A percentile compares a stretch with the other conserved stretches of the same genome.
Evolutionary conservation across 2,329 filamentous ascomycete species (phyloP).

Genomic region (Scortechinia acanthostroma): DNA sequence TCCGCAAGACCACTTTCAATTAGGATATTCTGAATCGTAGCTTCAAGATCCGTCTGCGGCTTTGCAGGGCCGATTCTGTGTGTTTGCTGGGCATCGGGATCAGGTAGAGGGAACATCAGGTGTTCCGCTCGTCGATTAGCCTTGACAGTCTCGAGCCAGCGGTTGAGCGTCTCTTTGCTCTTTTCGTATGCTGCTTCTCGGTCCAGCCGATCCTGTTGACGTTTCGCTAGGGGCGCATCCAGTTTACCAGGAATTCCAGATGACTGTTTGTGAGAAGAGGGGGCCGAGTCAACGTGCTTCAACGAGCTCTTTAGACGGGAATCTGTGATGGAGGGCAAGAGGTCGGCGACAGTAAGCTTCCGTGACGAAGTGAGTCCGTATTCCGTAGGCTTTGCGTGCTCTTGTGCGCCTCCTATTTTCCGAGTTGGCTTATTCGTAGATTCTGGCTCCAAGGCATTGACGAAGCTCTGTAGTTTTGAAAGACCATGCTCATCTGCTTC

Average conservation of each 20-base stretch:
- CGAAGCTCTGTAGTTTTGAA: conserved; percentile 31
- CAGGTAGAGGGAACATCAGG: conserved; percentile 58
- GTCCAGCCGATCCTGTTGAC: conserved; percentile 63
- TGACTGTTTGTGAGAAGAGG: conserved; percentile 13
- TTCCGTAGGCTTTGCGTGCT: background rate
- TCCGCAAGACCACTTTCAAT: conserved; percentile 57
- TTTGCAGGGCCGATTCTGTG: conserved; percentile 33
- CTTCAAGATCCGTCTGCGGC: conserved; percentile 58
- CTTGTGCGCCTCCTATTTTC: background rate
- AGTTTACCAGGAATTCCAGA: conserved; percentile 50
- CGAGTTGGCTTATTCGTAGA: background rate
- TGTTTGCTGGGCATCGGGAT: conserved; percentile 34
- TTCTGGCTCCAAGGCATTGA: conserved; percentile 19
- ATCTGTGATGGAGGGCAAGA: background rate
- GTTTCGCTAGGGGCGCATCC: conserved; percentile 58
- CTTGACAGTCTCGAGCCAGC: conserved; percentile 70
- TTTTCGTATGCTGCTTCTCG: conserved; percentile 60
- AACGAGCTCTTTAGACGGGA: conserved; percentile 28
- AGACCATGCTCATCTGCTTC: conserved; percentile 33
- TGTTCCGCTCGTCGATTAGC: conserved; percentile 66
- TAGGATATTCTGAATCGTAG: conserved; percentile 60
- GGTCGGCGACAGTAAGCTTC: background rate
- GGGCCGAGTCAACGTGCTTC: conserved; percentile 37
- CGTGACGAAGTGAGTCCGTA: background rate
- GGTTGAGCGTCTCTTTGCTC: conserved; percentile 62